phyloP scores from a whole-genome alignment of 768 basidiomycete species.

The Lentinula sp. region DNA sequence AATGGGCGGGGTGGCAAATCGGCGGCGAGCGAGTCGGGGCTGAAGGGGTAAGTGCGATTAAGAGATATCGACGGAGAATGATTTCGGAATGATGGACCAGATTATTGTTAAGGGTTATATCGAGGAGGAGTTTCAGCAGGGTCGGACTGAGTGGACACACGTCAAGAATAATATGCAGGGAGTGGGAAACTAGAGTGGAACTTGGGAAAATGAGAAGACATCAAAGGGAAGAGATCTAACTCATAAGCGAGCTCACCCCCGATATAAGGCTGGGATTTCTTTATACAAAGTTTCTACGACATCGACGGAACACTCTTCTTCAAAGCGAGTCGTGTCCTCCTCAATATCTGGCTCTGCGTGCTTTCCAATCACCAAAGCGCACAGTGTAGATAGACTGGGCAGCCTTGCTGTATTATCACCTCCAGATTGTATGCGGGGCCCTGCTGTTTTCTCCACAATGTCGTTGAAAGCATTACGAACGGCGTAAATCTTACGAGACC shows the following conservation, averaged over 20 bases:
- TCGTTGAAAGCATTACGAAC: constrained; percentile 53
- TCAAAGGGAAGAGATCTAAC: neutral
- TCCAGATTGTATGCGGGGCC: constrained; percentile 8
- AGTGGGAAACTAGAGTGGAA: constrained; percentile 45
- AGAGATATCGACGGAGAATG: constrained; percentile 37
- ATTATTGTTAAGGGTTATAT: constrained; percentile 39
- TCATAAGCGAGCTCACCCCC: constrained; percentile 32
- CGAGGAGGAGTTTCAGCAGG: constrained; percentile 42
- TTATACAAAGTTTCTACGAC: constrained; percentile 40
- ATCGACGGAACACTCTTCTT: constrained; percentile 19
- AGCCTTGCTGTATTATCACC: constrained; percentile 9
- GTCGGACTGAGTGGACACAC: constrained; percentile 41
- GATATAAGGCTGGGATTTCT: constrained; percentile 41
- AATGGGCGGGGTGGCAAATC: constrained; percentile 39
- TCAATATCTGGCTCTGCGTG: constrained; percentile 28
- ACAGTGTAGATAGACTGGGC: constrained; percentile 38
- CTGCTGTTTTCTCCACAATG: constrained; percentile 31
- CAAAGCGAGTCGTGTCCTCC: constrained; percentile 9
- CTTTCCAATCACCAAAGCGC: constrained; percentile 41
- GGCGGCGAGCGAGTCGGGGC: constrained; percentile 18
- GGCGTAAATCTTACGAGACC: constrained; percentile 44
- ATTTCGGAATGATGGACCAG: constrained; percentile 36
- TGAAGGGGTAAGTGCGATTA: constrained; percentile 26
- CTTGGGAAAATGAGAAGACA: neutral
- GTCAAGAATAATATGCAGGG: constrained; percentile 40